Base-by-base conservation (phyloP, 768 basidiomycete genomes). In the Gloeostereum incarnatum region DNA sequence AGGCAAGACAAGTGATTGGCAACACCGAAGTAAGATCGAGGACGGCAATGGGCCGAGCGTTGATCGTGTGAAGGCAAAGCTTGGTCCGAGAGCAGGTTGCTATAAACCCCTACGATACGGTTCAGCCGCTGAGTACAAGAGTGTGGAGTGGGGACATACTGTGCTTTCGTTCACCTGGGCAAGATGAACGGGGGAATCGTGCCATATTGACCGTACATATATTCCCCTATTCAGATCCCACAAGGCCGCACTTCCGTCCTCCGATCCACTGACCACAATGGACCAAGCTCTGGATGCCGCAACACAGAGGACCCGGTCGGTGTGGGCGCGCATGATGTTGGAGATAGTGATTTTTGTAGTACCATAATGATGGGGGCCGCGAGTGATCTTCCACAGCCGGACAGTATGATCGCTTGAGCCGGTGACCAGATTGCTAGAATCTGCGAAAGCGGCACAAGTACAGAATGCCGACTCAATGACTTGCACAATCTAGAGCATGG, bases 171-270 rank as follows among this genome's bases (percentile, higher is more conserved):
- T 86, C 48, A 96, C 74, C 7, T 84, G 69, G 16, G 81, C 80
- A 1, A 83, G 65, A 49, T 74, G 72, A 10, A 94, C 76, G 0
- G 70, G 63, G 14, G 63, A 40, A 36, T 67, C 59, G 40, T 89
- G 85, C 73, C 81, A 81, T 21, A 90, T 82, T 0, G 87, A 85
- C 39, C 81, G 65, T 9, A 85, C 75, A 45, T 96, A 94, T 6
- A 76, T 62, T 6, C 84, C 83, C 19, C 78, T 65, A 52, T 96
- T 94, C 37, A 91, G 68, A 56, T 94, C 92, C 92, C 92, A 96
- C 3, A 94, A 41, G 3, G 81, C 82, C 0, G 84, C 88, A 44
- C 80, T 87, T 1, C 91, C 88, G 49, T 94, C 91, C 50, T 74
- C 71, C 11, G 86, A 85, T 7, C 89, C 89, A 46, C 86, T 92